These are phyloP conservation scores for Metroxylon sagu DNA, from an alignment of 176 grass and related monocot species.

Conservation along the genomic window DNA sequence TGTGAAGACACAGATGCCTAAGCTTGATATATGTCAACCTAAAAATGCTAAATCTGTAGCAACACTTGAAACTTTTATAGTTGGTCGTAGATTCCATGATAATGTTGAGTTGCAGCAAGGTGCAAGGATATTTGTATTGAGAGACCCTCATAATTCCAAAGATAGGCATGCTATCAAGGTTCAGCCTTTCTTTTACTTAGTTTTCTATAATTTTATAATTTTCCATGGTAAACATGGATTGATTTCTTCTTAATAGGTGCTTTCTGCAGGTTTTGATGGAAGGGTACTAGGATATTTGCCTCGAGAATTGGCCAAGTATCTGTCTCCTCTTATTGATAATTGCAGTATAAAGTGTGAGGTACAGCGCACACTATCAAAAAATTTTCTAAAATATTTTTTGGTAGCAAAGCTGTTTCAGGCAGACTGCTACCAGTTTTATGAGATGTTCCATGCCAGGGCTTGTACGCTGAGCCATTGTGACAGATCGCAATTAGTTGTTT, in stretches of 20 bases:
- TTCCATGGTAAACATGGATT: conserved; percentile 6
- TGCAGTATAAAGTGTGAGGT: conserved; percentile 59
- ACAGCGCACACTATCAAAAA: neutral
- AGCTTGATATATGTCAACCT: conserved; percentile 8
- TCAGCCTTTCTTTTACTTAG: conserved; percentile 7
- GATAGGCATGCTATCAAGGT: conserved; percentile 88
- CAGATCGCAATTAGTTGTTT: too few species aligned
- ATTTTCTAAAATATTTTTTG: too few species aligned
- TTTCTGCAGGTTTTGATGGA: conserved; percentile 41
- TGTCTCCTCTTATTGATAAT: conserved; percentile 74
- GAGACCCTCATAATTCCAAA: conserved; percentile 65
- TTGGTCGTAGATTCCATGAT: conserved; percentile 62
- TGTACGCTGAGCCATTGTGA: too few species aligned
- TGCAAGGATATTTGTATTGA: conserved; percentile 31
- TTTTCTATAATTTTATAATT: conserved; percentile 7
- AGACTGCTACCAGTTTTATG: too few species aligned
- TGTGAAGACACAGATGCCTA: conserved; percentile 6
- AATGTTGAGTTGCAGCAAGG: conserved; percentile 51
- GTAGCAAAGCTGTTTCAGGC: too few species aligned
- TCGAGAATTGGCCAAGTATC: conserved; percentile 63
- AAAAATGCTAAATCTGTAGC: conserved; percentile 19
- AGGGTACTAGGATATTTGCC: conserved; percentile 75
- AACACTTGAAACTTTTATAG: conserved; percentile 59
- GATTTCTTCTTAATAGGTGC: conserved; percentile 45
- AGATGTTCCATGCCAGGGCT: too few species aligned